phyloP scores from a whole-genome alignment of 1,284 basidiomycete genomes.

The Puccinia hordei region DNA sequence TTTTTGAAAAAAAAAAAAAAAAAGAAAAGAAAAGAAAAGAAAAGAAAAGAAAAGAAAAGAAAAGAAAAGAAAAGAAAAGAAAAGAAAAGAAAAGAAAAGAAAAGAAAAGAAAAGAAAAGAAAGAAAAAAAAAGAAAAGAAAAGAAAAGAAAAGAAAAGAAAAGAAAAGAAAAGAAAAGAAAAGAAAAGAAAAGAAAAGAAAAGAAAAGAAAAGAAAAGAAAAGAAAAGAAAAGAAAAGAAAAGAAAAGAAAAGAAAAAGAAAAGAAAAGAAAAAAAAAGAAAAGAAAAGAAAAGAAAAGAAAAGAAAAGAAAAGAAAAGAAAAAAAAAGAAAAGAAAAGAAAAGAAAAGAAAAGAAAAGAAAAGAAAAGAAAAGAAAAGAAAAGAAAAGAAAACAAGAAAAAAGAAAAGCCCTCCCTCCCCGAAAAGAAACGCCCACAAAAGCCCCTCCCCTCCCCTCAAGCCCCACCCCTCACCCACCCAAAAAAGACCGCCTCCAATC shows the following conservation, averaged over 20 bases:
- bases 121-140: slow-evolving; percentile 1
- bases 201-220: neutral
- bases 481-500: too few relatives aligned
- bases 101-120: neutral
- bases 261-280: too few relatives aligned
- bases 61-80: neutral
- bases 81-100: neutral
- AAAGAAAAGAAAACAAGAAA: neutral
- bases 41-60: neutral
- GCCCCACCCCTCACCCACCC: too few relatives aligned
- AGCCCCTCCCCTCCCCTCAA: too few relatives aligned
- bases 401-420: too few relatives aligned
- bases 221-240: neutral
- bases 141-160: neutral
- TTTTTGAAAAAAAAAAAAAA: too few relatives aligned
- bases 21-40: neutral
- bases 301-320: neutral
- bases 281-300: too few relatives aligned
- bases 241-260: too few relatives aligned
- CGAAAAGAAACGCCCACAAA: too few relatives aligned
- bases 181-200: neutral
- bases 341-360: neutral
- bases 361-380: neutral
- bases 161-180: neutral
- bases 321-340: slow-evolving; percentile 1